Evolutionary conservation across 2,329 filamentous ascomycete species (phyloP), one percentile per base, ranked within the genome.

Genomic region (Raffaelea albimanens): DNA sequence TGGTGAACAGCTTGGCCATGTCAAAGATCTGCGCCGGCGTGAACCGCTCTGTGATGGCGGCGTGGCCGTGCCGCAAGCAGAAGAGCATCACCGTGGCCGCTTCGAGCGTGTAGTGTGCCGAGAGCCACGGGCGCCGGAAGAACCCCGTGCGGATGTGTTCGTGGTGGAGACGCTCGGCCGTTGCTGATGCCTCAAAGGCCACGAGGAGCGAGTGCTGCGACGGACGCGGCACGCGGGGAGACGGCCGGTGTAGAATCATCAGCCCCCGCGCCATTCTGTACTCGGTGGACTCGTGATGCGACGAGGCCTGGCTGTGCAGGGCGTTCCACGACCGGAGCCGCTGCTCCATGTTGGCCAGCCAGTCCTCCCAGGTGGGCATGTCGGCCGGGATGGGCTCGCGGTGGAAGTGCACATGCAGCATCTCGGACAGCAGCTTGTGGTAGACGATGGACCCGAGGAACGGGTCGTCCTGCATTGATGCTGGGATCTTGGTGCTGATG

Each of bases 1-100:
- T 51, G 4, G 60, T 63, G 34, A 62, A 56, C 44, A 59, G 56
- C 46, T 63, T 63, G 5, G 60, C 58, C 51, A 59, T 58, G 38
- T 62, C 58, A 42, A 61, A 61, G 22, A 62, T 58, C 23, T 61
- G 50, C n/a, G 57, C 52, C 2, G 58, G 46, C 9, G 41, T 55
- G 50, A 59, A 60, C 14, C 55, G 53, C n/a, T 54, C 52, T 4
- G 51, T 53, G 38, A 63, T 61, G 21, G 56, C 56, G n/a, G 56
- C 53, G 42, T 57, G 58, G 44, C 57, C 59, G 46, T 62, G 57
- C 5, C 60, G 55, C 25, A 63, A 52, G 40, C 60, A 61, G 43
- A 60, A 62, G 3, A 63, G 52, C 2, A 61, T 55, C 11, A 62
- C 46, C 0, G 50, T 51, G 25, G 52, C 52, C 1, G 50, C 52